Evolutionary conservation across 164 flowering plant species (phyloP).

Genomic region (Nymphaea colorata): DNA sequence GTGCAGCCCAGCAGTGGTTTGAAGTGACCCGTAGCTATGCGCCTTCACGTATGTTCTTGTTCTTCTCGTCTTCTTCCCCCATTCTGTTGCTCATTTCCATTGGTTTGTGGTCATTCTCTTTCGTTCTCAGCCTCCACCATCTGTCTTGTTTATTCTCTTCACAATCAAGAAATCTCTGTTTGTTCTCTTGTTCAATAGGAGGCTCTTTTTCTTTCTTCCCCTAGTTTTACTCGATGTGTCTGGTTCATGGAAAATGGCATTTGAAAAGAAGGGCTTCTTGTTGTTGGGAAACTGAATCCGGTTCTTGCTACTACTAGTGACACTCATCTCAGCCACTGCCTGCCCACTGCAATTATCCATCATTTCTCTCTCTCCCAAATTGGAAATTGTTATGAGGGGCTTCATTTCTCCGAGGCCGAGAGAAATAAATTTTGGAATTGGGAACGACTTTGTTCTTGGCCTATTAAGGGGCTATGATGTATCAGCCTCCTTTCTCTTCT

Average conservation of each 20-base stretch:
- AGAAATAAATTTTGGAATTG: too few relatives aligned
- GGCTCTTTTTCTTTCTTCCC: background rate
- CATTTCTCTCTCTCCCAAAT: too few relatives aligned
- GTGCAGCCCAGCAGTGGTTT: constrained; percentile 76
- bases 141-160: background rate
- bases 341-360: too few relatives aligned
- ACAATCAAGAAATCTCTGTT: constrained; percentile 2
- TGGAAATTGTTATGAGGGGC: too few relatives aligned
- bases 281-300: too few relatives aligned
- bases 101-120: background rate
- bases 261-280: too few relatives aligned
- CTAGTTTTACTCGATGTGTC: background rate
- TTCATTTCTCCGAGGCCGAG: too few relatives aligned
- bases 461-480: too few relatives aligned
- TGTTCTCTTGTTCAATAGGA: background rate
- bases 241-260: background rate
- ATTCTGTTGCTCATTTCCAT: background rate
- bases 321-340: too few relatives aligned
- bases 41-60: constrained; percentile 61
- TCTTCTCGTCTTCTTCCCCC: background rate
- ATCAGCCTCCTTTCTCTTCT: too few relatives aligned
- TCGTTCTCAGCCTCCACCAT: background rate
- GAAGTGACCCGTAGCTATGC: constrained; percentile 48
- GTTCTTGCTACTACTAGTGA: too few relatives aligned
- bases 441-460: too few relatives aligned